Evolutionary conservation across 306 rosid genomes (phyloP).

Genomic region (Prunus padus): DNA sequence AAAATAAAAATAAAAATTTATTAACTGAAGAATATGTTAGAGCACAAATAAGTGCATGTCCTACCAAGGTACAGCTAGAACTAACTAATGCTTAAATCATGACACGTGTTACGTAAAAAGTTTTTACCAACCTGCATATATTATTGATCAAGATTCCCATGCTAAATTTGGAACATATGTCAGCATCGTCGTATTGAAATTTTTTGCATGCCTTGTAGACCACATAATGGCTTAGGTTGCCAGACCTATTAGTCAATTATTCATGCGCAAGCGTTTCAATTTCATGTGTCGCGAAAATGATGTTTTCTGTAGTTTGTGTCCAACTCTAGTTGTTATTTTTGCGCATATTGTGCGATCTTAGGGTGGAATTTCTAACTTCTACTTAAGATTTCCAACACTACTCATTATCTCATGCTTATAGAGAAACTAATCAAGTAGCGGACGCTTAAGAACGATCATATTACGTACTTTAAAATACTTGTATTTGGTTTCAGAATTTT

Average conservation of each 20-base stretch:
- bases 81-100: too few species aligned
- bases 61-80: too few species aligned
- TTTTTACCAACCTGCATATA: conserved; percentile 3
- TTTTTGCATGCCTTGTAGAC: conserved; percentile 24
- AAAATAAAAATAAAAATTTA: too few species aligned
- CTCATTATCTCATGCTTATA: too few species aligned
- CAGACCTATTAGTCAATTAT: conserved; percentile 31
- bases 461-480: too few species aligned
- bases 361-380: neutral
- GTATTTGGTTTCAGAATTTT: too few species aligned
- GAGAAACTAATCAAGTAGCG: too few species aligned
- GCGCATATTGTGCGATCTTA: neutral
- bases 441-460: too few species aligned
- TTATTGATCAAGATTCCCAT: conserved; percentile 34
- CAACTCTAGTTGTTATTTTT: neutral
- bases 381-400: neutral
- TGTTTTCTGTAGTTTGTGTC: conserved; percentile 4
- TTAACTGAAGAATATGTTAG: neutral
- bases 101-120: neutral
- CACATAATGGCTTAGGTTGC: conserved; percentile 25
- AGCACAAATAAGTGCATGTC: neutral
- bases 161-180: conserved; percentile 30
- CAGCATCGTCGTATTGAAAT: conserved; percentile 26
- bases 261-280: conserved; percentile 17
- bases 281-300: neutral